Conservation (phyloP, 164 flowering plant species). For the Vitis cinerea region DNA sequence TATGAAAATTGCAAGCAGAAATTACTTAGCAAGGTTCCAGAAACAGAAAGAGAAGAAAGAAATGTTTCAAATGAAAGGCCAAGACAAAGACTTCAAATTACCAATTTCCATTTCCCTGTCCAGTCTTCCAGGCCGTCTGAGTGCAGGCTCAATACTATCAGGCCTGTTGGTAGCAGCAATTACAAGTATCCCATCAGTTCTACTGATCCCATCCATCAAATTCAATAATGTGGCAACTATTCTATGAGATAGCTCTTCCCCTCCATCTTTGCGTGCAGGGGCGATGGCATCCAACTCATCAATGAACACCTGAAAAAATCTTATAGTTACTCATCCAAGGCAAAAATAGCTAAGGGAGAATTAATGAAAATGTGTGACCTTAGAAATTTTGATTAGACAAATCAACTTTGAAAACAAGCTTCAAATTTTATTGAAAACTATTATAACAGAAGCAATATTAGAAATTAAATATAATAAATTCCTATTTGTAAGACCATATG, state of each 20-base stretch:
- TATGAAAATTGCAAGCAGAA: background rate
- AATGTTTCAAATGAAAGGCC: no score
- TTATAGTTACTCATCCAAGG: background rate
- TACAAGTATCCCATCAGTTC: conserved; percentile 59
- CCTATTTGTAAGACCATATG: no score
- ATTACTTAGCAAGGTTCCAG: background rate
- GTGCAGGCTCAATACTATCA: conserved; percentile 89
- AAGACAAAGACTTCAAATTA: conserved; percentile 13
- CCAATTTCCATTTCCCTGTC: conserved; percentile 95
- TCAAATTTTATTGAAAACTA: no score
- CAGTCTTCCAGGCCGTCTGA: conserved; percentile 92
- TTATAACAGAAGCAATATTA: no score
- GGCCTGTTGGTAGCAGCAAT: conserved; percentile 89
- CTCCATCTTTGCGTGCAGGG: conserved; percentile 85
- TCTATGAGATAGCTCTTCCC: conserved; percentile 84
- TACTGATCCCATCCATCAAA: conserved; percentile 85
- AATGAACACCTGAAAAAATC: conserved; percentile 69
- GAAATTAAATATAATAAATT: no score
- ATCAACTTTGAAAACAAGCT: no score
- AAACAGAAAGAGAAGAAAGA: background rate
- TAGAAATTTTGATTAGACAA: no score
- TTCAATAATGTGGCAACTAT: conserved; percentile 86
- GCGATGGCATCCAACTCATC: conserved; percentile 99
- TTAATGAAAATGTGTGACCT: no score
- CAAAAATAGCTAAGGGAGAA: background rate